Evolutionary conservation across 352 stramenopile genomes (phyloP).

Genomic region (Phytopythium sindhum): DNA sequence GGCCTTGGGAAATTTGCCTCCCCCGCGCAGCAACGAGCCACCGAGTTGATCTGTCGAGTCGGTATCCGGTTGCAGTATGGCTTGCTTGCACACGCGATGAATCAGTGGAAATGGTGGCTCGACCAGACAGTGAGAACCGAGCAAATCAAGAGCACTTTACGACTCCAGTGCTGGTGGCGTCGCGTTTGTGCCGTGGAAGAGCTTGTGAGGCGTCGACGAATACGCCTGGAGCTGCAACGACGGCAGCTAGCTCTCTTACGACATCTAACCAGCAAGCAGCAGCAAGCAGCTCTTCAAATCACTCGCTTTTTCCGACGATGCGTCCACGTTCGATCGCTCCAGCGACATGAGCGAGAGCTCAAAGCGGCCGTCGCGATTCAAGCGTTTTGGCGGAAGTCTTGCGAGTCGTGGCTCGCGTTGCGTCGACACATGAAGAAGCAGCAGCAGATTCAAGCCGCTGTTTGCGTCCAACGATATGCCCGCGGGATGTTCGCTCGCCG

Average conservation of each 20-base stretch:
- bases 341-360: conserved; percentile 9
- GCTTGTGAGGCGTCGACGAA: conserved; percentile 16
- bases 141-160: conserved; percentile 7
- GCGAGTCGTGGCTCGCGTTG: conserved; percentile 44
- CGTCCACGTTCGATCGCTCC: background rate
- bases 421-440: conserved; percentile 35
- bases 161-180: conserved; percentile 64
- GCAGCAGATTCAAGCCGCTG: conserved; percentile 27
- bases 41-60: conserved; percentile 39
- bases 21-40: conserved; percentile 52
- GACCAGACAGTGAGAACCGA: conserved; percentile 14
- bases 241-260: conserved; percentile 39
- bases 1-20: conserved; percentile 61
- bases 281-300: conserved; percentile 43
- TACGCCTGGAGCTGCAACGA: conserved; percentile 37
- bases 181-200: conserved; percentile 29
- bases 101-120: conserved; percentile 38
- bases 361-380: conserved; percentile 38
- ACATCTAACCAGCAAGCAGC: conserved; percentile 39
- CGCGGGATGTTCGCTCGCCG: conserved; percentile 32
- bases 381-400: conserved; percentile 45
- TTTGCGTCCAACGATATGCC: conserved; percentile 39
- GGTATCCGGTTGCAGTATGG: conserved; percentile 37
- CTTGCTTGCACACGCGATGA: conserved; percentile 37
- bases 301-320: conserved; percentile 36